Conservation (phyloP, 2,329 filamentous ascomycete species). For the Raffaelea arxii region DNA sequence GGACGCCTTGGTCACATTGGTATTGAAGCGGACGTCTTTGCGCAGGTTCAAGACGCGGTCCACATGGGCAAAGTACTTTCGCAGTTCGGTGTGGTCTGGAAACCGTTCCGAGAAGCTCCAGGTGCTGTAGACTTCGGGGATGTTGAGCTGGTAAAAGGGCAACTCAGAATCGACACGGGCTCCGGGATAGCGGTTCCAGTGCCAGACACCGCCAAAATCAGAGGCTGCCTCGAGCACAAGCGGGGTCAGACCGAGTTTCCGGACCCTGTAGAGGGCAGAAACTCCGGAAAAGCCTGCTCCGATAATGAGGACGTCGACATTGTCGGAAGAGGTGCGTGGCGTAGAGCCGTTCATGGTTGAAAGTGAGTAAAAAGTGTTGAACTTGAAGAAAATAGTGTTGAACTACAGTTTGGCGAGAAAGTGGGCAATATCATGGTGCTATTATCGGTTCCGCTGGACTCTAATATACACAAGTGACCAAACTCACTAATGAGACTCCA, state of each 20-base stretch:
- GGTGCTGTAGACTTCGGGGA: constrained; percentile 28
- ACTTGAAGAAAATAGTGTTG: too few species aligned
- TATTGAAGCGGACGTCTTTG: constrained; percentile 33
- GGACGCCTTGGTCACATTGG: constrained; percentile 27
- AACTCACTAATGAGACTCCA: too few species aligned
- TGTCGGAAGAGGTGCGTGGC: too few species aligned
- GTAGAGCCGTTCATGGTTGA: too few species aligned
- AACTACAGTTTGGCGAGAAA: too few species aligned
- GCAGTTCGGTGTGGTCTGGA: constrained; percentile 28
- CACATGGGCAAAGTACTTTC: constrained; percentile 35
- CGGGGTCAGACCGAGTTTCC: constrained; percentile 23
- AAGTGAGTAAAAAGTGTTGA: too few species aligned
- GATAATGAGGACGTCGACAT: constrained; percentile 16
- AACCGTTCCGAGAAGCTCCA: constrained; percentile 34
- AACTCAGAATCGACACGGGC: constrained; percentile 28
- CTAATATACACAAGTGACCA: too few species aligned
- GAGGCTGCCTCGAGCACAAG: constrained; percentile 27
- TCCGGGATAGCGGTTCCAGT: constrained; percentile 33
- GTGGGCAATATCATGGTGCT: too few species aligned
- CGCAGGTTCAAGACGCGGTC: constrained; percentile 31
- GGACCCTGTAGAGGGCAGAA: constrained; percentile 24
- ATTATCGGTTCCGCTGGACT: too few species aligned
- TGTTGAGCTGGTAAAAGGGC: constrained; percentile 25
- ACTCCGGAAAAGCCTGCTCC: constrained; percentile 18
- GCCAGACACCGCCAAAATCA: constrained; percentile 32